Conservation (phyloP, 768 basidiomycete species). For the Vararia minispora region DNA sequence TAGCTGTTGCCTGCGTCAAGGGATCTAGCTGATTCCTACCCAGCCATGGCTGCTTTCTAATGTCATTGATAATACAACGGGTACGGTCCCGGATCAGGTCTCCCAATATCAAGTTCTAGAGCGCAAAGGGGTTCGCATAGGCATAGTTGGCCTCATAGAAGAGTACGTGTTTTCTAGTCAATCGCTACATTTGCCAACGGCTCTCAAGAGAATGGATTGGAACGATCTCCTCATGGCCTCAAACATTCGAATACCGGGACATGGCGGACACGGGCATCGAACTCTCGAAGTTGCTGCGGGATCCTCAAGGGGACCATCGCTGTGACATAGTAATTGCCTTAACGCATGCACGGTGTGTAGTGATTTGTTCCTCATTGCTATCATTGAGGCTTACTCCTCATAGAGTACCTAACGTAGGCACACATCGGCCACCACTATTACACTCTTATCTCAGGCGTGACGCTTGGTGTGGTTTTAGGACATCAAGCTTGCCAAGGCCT, state of each 20-base stretch:
- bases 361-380: neutral
- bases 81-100: conserved; percentile 47
- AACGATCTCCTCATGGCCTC: conserved; percentile 81
- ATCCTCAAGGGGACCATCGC: conserved; percentile 51
- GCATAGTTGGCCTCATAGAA: conserved; percentile 82
- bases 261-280: conserved; percentile 66
- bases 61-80: conserved; percentile 61
- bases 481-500: conserved; percentile 54
- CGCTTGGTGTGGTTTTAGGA: conserved; percentile 33
- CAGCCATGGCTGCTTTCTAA: conserved; percentile 90
- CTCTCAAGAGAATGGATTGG: conserved; percentile 71
- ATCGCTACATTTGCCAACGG: neutral
- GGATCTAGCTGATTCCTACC: neutral
- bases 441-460: no score
- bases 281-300: conserved; percentile 63
- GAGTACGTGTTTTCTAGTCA: conserved; percentile 33
- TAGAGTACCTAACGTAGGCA: conserved; percentile 23
- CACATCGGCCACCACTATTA: neutral
- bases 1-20: conserved; percentile 6
- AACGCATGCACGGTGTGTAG: conserved; percentile 63
- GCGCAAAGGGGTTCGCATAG: conserved; percentile 57
- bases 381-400: neutral
- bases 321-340: conserved; percentile 82
- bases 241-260: conserved; percentile 62
- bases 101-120: conserved; percentile 58